Conservation (phyloP, 1,284 basidiomycete genomes). For the Caloboletus inedulis region DNA sequence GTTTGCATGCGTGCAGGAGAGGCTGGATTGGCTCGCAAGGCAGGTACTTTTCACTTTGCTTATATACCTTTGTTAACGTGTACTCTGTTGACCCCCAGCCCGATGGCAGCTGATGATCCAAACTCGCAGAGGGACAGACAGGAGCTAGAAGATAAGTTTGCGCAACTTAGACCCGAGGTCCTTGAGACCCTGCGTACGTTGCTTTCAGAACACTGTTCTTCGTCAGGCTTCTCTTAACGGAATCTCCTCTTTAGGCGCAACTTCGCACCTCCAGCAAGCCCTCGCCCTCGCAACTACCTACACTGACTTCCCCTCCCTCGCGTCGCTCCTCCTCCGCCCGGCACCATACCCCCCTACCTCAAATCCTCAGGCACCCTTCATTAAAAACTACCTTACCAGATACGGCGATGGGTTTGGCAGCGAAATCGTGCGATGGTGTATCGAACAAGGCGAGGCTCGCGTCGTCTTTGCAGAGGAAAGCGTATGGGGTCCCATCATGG, state of each 20-base stretch:
- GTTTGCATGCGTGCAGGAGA: constrained; percentile 72
- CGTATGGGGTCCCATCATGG: constrained; percentile 50
- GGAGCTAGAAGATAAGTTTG: constrained; percentile 63
- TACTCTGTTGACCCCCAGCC: constrained; percentile 30
- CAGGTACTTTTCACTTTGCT: constrained; percentile 28
- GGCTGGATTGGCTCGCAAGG: constrained; percentile 68
- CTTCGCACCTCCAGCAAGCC: constrained; percentile 66
- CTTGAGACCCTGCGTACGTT: constrained; percentile 73
- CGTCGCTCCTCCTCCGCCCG: constrained; percentile 74
- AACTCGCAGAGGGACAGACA: constrained; percentile 51
- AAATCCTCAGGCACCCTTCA: constrained; percentile 58
- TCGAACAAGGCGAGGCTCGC: constrained; percentile 60
- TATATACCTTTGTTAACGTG: constrained; percentile 4
- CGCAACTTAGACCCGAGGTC: constrained; percentile 65
- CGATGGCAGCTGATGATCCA: constrained; percentile 43
- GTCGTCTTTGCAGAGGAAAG: constrained; percentile 33
- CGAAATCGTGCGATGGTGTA: constrained; percentile 86
- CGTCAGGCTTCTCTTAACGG: background rate
- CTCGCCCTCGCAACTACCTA: constrained; percentile 85
- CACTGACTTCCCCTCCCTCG: constrained; percentile 79
- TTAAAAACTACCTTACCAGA: constrained; percentile 73
- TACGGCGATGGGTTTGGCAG: constrained; percentile 86
- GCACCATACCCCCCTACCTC: constrained; percentile 58
- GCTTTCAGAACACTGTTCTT: background rate
- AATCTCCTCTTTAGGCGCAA: constrained; percentile 37